Evolutionary conservation across 768 basidiomycete genomes (phyloP), one percentile per base, ranked within the genome.

Genomic region (Russula griseocarnosa): DNA sequence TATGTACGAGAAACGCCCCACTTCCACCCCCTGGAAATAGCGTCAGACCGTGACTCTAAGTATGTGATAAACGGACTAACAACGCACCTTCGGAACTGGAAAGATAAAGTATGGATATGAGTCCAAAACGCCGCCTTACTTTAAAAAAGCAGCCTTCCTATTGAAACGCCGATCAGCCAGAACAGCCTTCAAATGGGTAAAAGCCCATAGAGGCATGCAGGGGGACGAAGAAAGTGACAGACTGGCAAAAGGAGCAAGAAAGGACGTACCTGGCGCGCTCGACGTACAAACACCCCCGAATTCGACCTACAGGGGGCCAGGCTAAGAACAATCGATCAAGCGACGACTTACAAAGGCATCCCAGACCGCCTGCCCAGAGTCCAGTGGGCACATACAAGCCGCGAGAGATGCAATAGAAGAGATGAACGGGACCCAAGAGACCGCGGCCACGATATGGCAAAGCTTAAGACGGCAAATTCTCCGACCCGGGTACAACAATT

Each of bases 351-450:
- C 22, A 0, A 1, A 34, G 51, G 32, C 0, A 32, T 32, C 32
- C 32, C 7, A 32, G 8, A 8, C 32, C 5, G 7, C 36, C 13
- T 3, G 36, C 2, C 36, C 36, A 36, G 36, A 36, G 2, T 1
- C 36, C 0, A 5, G 0, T 13, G 36, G 14, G 3, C 0, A 36
- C 2, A 3, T 36, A 0, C 10, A 5, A 13, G 13, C 13, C 0
- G 13, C 36, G 2, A 36, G 14, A 14, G 0, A 3, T 3, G 36
- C 36, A 2, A 14, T 36, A 0, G 2, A 14, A 36, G 36, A 36
- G 1, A 2, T 5, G 11, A 36, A 36, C 36, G 36, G 36, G 3
- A 36, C 36, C 11, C 10, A 2, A 5, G 36, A 36, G 4, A 36
- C 36, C 1, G 3, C 10, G 11, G 36, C 10, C 1, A 36, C 36